Base-by-base conservation (phyloP, 164 flowering plant genomes). In the Nymphaea thermarum region DNA sequence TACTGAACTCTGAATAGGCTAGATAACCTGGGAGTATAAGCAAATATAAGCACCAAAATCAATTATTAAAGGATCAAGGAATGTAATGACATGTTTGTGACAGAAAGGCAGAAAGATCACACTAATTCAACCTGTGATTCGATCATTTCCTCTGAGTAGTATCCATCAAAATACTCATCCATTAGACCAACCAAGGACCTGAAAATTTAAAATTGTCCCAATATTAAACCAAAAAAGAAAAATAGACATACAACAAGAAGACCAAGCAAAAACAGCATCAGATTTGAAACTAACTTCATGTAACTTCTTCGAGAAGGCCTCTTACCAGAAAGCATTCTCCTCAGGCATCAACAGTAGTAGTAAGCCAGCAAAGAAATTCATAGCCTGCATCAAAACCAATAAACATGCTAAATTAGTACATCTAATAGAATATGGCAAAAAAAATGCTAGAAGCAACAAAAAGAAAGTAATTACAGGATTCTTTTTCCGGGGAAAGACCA, bases 281-380 rank as follows among this genome's bases (percentile, higher is more conserved):
- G 64, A 17, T 62, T 62, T 12, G 25, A 62, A 62, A 8, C 64
- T 2, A 62, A 62, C 64, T 25, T 25, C 64, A 62, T 17, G 16
- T 4, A 41, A 17, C 10, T 62, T 17, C 64, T 62, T 10, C 42
- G 2, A 62, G n/a, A 10, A 51, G 57, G 14, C 57, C 57, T 15
- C 88, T 75, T 81, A 94, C 99, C 98, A 91, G 71, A 94, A 94
- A 64, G 99, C 99, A 88, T 91, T 94, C 82, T 94, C 99, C 77
- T 94, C 99, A 7, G 96, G 96, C 99, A 94, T 94, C 68, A 94
- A 79, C 70, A 94, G 89, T 44, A 94, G 77, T 69, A 94, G 79
- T 66, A 95, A 76, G 63, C 93, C 98, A 69, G 99, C 99, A 80
- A 95, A 95, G 80, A 92, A 95, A 82, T 95, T 95, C 99, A 95